A percentile compares a stretch with the other conserved stretches of the same genome.
These are phyloP conservation scores for Hanseniaspora singularis DNA, from an alignment of 805 yeast species.

Conservation along the genomic window DNA sequence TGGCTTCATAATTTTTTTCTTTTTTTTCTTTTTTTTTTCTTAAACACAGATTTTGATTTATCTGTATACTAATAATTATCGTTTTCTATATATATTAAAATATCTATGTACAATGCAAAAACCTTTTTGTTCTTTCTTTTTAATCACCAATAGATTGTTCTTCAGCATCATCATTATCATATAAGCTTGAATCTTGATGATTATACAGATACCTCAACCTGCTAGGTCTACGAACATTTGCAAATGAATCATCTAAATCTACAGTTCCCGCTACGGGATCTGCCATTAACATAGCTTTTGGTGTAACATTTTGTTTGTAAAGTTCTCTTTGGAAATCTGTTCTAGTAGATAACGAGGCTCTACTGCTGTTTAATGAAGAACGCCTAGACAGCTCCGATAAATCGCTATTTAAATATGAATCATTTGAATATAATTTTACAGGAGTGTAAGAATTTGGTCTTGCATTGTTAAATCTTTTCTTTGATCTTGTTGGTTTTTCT, in stretches of 20 bases:
- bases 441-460: background rate
- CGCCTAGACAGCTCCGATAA: background rate
- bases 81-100: no score
- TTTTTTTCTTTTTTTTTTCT: no score
- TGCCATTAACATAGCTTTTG: conserved; percentile 12
- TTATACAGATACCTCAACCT: background rate
- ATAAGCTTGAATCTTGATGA: background rate
- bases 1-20: no score
- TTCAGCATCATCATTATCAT: conserved; percentile 8
- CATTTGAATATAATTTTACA: no score
- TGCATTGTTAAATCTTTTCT: background rate
- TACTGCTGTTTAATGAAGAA: conserved; percentile 8
- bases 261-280: conserved; percentile 14
- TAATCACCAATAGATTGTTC: conserved; percentile 13
- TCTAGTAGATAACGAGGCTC: conserved; percentile 4
- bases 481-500: background rate
- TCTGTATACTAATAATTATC: no score
- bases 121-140: background rate
- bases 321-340: conserved; percentile 6
- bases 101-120: no score
- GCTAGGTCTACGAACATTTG: background rate
- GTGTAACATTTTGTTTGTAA: conserved; percentile 8
- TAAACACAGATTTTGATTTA: no score
- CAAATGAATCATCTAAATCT: conserved; percentile 7
- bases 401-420: no score